Percentiles rank a stretch among this genome's conserved stretches.
phyloP scores from a whole-genome alignment of 2,329 filamentous ascomycete genomes.

The Ascosphaera aggregata region DNA sequence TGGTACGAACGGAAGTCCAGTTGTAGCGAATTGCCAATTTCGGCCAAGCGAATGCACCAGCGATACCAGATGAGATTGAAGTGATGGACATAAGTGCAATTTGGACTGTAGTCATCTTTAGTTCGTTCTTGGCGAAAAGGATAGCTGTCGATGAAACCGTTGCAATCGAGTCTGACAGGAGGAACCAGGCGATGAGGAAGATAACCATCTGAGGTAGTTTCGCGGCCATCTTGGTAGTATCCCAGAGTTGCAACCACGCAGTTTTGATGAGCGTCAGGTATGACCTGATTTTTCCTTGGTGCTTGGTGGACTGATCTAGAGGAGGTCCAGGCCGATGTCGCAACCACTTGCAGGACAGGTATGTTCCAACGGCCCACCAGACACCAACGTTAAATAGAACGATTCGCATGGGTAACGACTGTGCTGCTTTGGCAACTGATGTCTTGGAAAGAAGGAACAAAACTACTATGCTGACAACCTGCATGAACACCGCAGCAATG shows the following conservation, averaged over 20 bases:
- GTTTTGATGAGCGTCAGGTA: constrained; percentile 49
- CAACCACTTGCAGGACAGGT: constrained; percentile 62
- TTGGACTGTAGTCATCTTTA: constrained; percentile 61
- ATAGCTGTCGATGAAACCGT: constrained; percentile 82
- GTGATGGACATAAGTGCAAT: constrained; percentile 77
- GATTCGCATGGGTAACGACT: constrained; percentile 55
- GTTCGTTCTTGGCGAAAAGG: constrained; percentile 70
- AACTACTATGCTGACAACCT: constrained; percentile 54
- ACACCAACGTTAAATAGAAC: constrained; percentile 60
- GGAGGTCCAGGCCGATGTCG: constrained; percentile 66
- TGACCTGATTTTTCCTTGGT: constrained; percentile 15
- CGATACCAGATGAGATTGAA: constrained; percentile 54
- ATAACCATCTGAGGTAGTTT: constrained; percentile 51
- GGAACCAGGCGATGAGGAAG: constrained; percentile 72
- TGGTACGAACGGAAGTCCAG: constrained; percentile 57
- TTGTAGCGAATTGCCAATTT: constrained; percentile 43
- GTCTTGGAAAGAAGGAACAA: constrained; percentile 29
- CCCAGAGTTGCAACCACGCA: constrained; percentile 61
- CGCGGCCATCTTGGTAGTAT: constrained; percentile 48
- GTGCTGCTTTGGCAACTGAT: constrained; percentile 32
- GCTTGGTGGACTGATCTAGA: constrained; percentile 9
- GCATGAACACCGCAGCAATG: constrained; percentile 56
- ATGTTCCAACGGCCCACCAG: constrained; percentile 77
- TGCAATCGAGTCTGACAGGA: constrained; percentile 72
- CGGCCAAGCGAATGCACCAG: constrained; percentile 70